Evolutionary conservation across 805 yeast genomes (phyloP).

Genomic region (Aciculoconidium aculeatum): DNA sequence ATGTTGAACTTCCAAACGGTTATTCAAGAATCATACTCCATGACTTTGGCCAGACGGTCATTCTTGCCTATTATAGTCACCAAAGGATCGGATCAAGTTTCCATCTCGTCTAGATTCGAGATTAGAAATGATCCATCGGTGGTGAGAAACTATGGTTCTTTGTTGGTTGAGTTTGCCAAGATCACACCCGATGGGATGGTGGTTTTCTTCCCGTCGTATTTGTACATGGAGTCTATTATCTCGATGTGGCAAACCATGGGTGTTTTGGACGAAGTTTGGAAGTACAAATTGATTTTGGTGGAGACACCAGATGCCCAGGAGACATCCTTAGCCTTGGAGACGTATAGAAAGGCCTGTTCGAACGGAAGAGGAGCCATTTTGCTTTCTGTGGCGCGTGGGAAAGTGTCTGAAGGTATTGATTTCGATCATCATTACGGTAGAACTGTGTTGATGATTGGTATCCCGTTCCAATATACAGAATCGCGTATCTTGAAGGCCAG

Average conservation of each 20-base stretch:
- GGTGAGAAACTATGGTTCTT: constrained; percentile 92
- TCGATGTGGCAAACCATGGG: constrained; percentile 99
- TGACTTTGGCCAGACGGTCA: constrained; percentile 89
- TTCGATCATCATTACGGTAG: constrained; percentile 98
- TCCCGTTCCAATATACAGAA: constrained; percentile 98
- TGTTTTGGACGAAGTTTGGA: constrained; percentile 96
- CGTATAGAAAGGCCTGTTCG: constrained; percentile 92
- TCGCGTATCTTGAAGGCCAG: constrained; percentile 94
- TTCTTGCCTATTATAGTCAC: constrained; percentile 95
- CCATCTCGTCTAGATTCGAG: constrained; percentile 92
- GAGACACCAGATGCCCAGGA: constrained; percentile 99
- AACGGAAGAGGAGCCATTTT: constrained; percentile 97
- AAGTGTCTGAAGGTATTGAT: constrained; percentile 98
- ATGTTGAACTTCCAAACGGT: constrained; percentile 94
- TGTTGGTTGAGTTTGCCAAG: constrained; percentile 86
- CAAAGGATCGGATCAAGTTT: constrained; percentile 96
- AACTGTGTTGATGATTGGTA: constrained; percentile 97
- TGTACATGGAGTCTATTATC: constrained; percentile 96
- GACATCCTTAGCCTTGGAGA: constrained; percentile 90
- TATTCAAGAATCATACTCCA: constrained; percentile 88
- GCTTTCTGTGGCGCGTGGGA: constrained; percentile 97
- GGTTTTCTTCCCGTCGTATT: constrained; percentile 93
- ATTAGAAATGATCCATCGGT: constrained; percentile 97
- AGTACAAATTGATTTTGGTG: constrained; percentile 86
- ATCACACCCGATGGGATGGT: constrained; percentile 98